Percentiles rank a stretch among this genome's conserved stretches.
These are phyloP conservation scores for Penicillium salamii DNA, from an alignment of 495 filamentous ascomycete genomes.

Conservation along the genomic window DNA sequence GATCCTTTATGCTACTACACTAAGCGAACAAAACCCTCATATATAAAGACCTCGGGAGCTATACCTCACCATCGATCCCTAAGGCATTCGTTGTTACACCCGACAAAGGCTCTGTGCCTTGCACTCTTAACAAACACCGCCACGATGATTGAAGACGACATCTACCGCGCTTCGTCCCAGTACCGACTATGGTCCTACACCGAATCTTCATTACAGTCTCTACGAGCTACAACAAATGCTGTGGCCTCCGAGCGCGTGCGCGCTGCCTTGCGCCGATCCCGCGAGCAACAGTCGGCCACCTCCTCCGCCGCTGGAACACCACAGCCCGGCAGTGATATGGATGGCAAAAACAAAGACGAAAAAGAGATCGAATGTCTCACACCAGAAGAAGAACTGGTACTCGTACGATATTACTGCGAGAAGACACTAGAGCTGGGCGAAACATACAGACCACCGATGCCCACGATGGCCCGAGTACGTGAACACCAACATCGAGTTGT, in stretches of 20 bases:
- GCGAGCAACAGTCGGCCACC: constrained; percentile 37
- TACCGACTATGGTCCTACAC: constrained; percentile 94
- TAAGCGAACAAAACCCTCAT: too few species aligned
- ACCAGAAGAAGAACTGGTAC: constrained; percentile 72
- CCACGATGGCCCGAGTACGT: constrained; percentile 72
- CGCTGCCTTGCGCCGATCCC: constrained; percentile 52
- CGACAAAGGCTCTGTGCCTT: not conserved
- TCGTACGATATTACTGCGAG: constrained; percentile 78
- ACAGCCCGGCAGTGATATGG: constrained; percentile 30
- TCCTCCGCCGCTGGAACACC: constrained; percentile 41
- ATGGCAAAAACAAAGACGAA: constrained; percentile 32
- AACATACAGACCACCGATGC: constrained; percentile 71
- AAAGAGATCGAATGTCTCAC: constrained; percentile 69
- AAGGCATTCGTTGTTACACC: too few species aligned
- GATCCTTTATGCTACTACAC: too few species aligned
- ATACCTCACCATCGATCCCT: too few species aligned
- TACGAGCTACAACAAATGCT: constrained; percentile 73
- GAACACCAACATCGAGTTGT: not conserved
- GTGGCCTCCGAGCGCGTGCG: constrained; percentile 70
- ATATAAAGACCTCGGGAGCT: too few species aligned
- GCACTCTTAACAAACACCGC: not conserved
- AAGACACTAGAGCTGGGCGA: constrained; percentile 72
- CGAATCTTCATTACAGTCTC: constrained; percentile 59
- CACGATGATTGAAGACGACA: constrained; percentile 75
- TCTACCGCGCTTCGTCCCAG: constrained; percentile 90